Evolutionary conservation across 352 stramenopile genomes (phyloP).

Genomic region (Pelagophyceae sp.): DNA sequence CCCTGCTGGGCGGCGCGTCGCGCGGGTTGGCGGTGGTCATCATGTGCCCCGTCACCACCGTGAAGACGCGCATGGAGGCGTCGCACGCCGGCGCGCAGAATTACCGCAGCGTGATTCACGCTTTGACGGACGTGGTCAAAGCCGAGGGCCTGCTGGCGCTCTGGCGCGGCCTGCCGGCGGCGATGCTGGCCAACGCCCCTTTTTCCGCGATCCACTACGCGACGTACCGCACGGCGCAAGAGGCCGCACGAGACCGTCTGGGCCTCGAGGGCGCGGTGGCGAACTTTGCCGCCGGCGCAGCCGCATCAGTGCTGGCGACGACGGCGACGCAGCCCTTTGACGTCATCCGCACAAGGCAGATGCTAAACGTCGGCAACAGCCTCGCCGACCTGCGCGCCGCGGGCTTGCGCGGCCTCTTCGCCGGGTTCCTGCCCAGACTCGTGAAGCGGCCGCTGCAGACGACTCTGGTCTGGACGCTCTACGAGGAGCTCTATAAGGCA

Average conservation of each 20-base stretch:
- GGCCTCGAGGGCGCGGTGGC: background rate
- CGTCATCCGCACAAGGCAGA: background rate
- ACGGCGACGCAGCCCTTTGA: conserved; percentile 5
- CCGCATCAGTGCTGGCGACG: background rate
- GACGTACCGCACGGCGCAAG: background rate
- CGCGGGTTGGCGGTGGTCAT: background rate
- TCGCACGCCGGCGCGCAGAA: background rate
- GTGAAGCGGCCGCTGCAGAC: background rate
- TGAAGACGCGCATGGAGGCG: conserved; percentile 7
- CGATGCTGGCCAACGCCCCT: background rate
- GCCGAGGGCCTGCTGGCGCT: background rate
- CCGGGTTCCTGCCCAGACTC: background rate
- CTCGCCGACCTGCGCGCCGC: background rate
- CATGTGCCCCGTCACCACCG: conserved; percentile 1
- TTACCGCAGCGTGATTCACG: background rate
- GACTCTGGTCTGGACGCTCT: background rate
- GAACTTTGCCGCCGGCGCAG: background rate
- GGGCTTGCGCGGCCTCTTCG: background rate
- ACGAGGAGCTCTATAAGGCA: conserved; percentile 1
- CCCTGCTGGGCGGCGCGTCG: background rate
- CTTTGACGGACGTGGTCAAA: background rate
- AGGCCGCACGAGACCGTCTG: too few species aligned
- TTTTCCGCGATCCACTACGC: conserved; percentile 5
- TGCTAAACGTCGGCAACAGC: background rate
- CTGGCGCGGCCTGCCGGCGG: background rate